Base-by-base conservation (phyloP, 1,284 basidiomycete genomes). In the Athelia psychrophila region DNA sequence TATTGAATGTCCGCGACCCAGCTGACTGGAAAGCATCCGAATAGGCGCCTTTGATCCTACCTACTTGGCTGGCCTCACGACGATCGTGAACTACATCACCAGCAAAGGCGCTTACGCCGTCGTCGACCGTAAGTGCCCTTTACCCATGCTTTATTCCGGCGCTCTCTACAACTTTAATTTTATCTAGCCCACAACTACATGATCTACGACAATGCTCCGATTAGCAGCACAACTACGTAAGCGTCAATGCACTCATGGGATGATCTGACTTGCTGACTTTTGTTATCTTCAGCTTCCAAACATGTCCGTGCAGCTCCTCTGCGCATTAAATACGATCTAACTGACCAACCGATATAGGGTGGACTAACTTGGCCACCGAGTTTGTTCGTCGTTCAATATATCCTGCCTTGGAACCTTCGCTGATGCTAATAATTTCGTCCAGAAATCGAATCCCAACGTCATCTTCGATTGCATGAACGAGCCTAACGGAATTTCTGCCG, bases 401-500 rank as follows among this genome's bases (percentile, higher is more conserved):
- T 33, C 6, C 46, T 49, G 45, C 47, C 24, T 42, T 20, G 20
- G 35, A n/a, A 40, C 27, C 9, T n/a, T n/a, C 36, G 16, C 38
- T 47, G 18, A 53, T 6, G 18, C 44, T 10, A 36, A 9, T 22
- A 35, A 40, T 46, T 25, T 15, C 48, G 13, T 30, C 10, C 56
- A 80, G 78, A 77, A 76, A 72, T 66, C 71, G 33, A 77, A 83
- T 69, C 57, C 52, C 54, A 66, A 74, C 49, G 81, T 83, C 55
- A 76, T 83, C 60, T 84, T 84, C 63, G 83, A 84, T 58, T 61
- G 84, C 56, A 80, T 80, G 76, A 86, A 85, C 67, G 82, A 85
- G 68, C 83, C 83, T 30, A 62, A 83, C 57, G 76, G 68, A 53
- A 80, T 83, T 54, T 67, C 75, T 53, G 79, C 80, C 8, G 54